phyloP scores from a whole-genome alignment of 768 basidiomycete species.

The Ramaria rubella region DNA sequence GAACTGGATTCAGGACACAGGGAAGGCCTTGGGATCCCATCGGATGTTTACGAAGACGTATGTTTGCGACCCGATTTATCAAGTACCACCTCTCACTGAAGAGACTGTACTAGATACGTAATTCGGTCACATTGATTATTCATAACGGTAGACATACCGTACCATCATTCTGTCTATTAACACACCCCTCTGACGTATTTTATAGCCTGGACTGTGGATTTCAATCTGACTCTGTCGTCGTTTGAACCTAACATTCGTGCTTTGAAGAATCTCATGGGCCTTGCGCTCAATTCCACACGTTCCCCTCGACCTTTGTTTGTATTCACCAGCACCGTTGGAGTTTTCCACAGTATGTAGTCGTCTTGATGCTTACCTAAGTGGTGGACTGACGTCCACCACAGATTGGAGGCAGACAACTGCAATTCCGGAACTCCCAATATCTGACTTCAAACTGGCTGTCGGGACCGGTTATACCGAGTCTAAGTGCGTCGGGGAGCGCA shows the following conservation, averaged over 20 bases:
- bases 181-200: neutral
- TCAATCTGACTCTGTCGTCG: constrained; percentile 8
- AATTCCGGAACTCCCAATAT: neutral
- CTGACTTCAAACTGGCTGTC: neutral
- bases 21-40: constrained; percentile 7
- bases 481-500: constrained; percentile 16
- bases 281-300: neutral
- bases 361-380: neutral
- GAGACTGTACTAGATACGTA: constrained; percentile 19
- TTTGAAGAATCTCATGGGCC: neutral
- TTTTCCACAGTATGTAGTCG: neutral
- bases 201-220: constrained; percentile 11
- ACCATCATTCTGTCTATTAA: neutral
- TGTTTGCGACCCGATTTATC: constrained; percentile 18
- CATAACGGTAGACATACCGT: constrained; percentile 24
- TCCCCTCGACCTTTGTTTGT: neutral
- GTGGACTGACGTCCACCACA: neutral
- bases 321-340: constrained; percentile 14
- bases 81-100: constrained; percentile 19
- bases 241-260: constrained; percentile 7
- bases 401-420: neutral
- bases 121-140: constrained; percentile 31
- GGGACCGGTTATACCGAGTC: constrained; percentile 2
- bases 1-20: constrained; percentile 28
- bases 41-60: neutral